phyloP scores from a whole-genome alignment of 2,329 filamentous ascomycete species.

The Acrocalymma vagum region DNA sequence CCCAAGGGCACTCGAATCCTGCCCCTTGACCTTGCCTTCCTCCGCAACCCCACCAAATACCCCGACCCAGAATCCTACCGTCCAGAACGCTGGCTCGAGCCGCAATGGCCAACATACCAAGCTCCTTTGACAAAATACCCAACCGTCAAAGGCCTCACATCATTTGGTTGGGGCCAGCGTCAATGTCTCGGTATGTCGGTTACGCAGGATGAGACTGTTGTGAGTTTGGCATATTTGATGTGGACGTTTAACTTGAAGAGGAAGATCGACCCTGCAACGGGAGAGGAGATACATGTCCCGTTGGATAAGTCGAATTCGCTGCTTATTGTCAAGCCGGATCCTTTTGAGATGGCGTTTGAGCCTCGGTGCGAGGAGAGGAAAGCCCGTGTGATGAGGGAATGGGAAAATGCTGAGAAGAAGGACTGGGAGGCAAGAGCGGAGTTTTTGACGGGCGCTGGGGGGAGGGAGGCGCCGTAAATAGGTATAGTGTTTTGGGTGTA shows the following conservation, averaged over 20 bases:
- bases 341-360: slow-evolving; percentile 64
- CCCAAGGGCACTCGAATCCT: slow-evolving; percentile 55
- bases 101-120: slow-evolving; percentile 71
- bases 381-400: slow-evolving; percentile 37
- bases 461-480: too few relatives aligned
- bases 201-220: slow-evolving; percentile 64
- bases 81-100: slow-evolving; percentile 70
- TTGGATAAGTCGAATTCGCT: slow-evolving; percentile 62
- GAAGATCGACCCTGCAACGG: slow-evolving; percentile 56
- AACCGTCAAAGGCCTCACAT: slow-evolving; percentile 70
- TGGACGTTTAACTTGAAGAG: slow-evolving; percentile 58
- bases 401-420: slow-evolving; percentile 46
- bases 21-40: slow-evolving; percentile 46
- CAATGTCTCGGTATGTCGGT: slow-evolving; percentile 70
- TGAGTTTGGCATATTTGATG: slow-evolving; percentile 60
- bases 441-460: slow-evolving; percentile 41
- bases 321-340: slow-evolving; percentile 66
- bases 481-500: too few relatives aligned
- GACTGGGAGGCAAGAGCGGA: slow-evolving; percentile 45
- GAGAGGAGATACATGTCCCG: slow-evolving; percentile 53
- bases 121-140: slow-evolving; percentile 70
- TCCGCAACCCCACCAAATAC: slow-evolving; percentile 63
- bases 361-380: slow-evolving; percentile 55
- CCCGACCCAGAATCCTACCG: slow-evolving; percentile 70
- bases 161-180: slow-evolving; percentile 71